Evolutionary conservation across 2,329 filamentous ascomycete genomes (phyloP), one percentile per base, ranked within the genome.

Genomic region (Kalmusia sp.): DNA sequence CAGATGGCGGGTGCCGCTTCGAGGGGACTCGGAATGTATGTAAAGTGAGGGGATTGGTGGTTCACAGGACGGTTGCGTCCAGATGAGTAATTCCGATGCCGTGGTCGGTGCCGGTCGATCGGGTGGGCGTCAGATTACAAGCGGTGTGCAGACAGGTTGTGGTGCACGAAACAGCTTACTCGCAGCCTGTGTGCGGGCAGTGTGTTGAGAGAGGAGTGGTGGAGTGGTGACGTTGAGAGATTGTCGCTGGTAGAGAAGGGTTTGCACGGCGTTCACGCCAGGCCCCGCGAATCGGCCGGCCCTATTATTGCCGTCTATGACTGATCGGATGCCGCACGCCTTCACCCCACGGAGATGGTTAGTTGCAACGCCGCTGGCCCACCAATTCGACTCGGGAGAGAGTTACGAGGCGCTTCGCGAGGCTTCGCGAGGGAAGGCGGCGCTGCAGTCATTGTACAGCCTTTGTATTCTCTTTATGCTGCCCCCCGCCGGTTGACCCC

Each of bases 51-150:
- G n/a, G 17, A 37, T 6, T 33, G 24, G 33, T 6, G 12, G 3
- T 19, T 25, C 17, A 6, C n/a, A 24, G 19, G 33, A 55, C 44
- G 59, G 48, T 56, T 61, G 64, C 54, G 58, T 62, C 63, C 59
- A 51, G 54, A 58, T 61, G 61, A 64, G 52, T 62, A 56, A 62
- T 59, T 52, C 51, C 33, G 49, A 34, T 40, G 14, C 24, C n/a
- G 43, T 19, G 27, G 34, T 22, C 25, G 15, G 41, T 37, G 30
- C 43, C 39, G 31, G 35, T 15, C 40, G 14, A 43, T 19, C 15
- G 50, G 27, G 17, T 47, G 2, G 14, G 21, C 4, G 17, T 12
- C 15, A 24, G 31, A n/a, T 22, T 21, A 30, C 25, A 28, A 30
- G 17, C 28, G 19, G 15, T 22, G 35, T 38, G 17, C 35, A 38